Base-by-base conservation (phyloP, 805 yeast species). In the Myxozyma nipponensis region DNA sequence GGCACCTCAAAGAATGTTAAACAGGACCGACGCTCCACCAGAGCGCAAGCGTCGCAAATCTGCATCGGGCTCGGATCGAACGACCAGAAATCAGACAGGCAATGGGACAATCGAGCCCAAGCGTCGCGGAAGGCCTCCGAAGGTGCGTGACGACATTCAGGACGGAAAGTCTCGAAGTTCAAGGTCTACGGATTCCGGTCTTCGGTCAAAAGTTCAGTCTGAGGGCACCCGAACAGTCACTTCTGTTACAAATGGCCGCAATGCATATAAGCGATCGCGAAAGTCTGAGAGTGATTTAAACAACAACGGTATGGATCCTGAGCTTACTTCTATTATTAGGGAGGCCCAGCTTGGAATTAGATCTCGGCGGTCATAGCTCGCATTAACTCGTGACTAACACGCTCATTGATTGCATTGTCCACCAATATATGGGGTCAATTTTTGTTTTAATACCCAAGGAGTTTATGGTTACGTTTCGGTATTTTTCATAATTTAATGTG, bases 331-430 rank as follows among this genome's bases (percentile, higher is more conserved):
- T 3, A 28, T 54, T 21, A 54, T 54, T n/a, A 38, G 58, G 15
- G 57, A 54, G 34, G 58, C 58, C 2, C 58, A 54, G 25, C 39
- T 54, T 37, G 58, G 58, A 25, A 47, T 54, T 22, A 48, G 58
- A 15, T 47, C 58, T 17, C 44, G 57, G 23, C 57, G 57, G 32
- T 28, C 7, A 28, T 9, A 7, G 32, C 32, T 28, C 7, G 13
- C n/a, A n/a, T n/a, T n/a, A n/a, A n/a, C n/a, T n/a, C n/a, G n/a
- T n/a, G n/a, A n/a, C n/a, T n/a, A n/a, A n/a, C n/a, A n/a, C n/a
- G n/a, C n/a, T n/a, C n/a, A n/a, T n/a, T n/a, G n/a, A n/a, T n/a
- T n/a, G n/a, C n/a, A n/a, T n/a, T n/a, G n/a, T n/a, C n/a, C n/a
- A n/a, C n/a, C n/a, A n/a, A n/a, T n/a, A n/a, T n/a, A n/a, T n/a